Evolutionary conservation across 495 filamentous ascomycete species (phyloP).

Genomic region (Cercophora newfieldiana): DNA sequence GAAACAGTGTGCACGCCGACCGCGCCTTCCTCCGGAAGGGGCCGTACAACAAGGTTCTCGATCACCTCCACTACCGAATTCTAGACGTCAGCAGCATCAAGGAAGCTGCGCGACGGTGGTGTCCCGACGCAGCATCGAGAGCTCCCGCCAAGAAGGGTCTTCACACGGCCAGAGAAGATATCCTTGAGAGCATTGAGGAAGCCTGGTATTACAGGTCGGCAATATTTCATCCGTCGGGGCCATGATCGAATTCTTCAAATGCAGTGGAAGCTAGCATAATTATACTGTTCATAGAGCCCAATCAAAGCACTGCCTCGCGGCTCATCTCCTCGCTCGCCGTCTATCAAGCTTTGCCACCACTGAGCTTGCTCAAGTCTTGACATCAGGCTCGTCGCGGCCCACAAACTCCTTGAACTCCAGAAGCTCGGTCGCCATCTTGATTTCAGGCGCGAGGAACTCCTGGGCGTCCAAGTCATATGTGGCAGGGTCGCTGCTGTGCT

Average conservation of each 20-base stretch:
- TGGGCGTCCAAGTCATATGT: constrained; percentile 79
- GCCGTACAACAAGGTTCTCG: constrained; percentile 70
- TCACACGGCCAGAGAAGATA: constrained; percentile 86
- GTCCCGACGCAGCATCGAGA: constrained; percentile 31
- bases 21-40: constrained; percentile 73
- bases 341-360: neutral
- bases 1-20: constrained; percentile 91
- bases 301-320: neutral
- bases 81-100: constrained; percentile 90
- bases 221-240: constrained; percentile 51
- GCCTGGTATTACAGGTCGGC: constrained; percentile 73
- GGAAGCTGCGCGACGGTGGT: constrained; percentile 85
- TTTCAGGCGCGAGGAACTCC: constrained; percentile 89
- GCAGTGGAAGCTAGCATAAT: neutral
- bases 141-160: constrained; percentile 71
- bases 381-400: constrained; percentile 87
- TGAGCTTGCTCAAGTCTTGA: constrained; percentile 69
- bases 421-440: constrained; percentile 77
- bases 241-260: constrained; percentile 1
- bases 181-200: constrained; percentile 92
- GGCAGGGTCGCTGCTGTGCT: constrained; percentile 71
- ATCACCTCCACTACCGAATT: constrained; percentile 84
- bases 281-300: neutral
- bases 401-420: constrained; percentile 89
- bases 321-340: neutral